Evolutionary conservation across 192 early-diverging fungal genomes (phyloP).

Genomic region (Paraglomus brasilianum): DNA sequence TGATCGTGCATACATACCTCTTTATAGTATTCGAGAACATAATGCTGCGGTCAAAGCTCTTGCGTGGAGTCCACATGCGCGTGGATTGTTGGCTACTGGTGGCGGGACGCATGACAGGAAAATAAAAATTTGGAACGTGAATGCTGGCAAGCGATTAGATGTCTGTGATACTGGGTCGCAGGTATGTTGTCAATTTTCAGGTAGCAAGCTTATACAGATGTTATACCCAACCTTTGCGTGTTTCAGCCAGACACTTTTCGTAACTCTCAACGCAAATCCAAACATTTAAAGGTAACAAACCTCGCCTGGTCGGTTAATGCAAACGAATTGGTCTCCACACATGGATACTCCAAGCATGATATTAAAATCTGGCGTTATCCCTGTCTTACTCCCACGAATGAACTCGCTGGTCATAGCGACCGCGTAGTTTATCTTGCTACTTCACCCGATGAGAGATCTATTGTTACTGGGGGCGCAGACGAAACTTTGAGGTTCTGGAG

Average conservation of each 20-base stretch:
- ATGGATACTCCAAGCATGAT: slow-evolving; percentile 90
- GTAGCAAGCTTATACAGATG: no score
- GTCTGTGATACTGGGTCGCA: slow-evolving; percentile 81
- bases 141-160: slow-evolving; percentile 50
- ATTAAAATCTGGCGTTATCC: slow-evolving; percentile 86
- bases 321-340: slow-evolving; percentile 86
- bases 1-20: slow-evolving; percentile 46
- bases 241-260: no score
- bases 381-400: slow-evolving; percentile 60
- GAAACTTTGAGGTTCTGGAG: slow-evolving; percentile 98
- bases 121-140: slow-evolving; percentile 88
- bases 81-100: slow-evolving; percentile 79
- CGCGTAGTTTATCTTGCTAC: slow-evolving; percentile 92
- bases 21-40: slow-evolving; percentile 68
- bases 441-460: slow-evolving; percentile 84
- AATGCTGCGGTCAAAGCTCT: slow-evolving; percentile 92
- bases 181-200: slow-evolving; percentile 32
- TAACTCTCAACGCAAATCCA: no score
- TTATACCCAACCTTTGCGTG: no score
- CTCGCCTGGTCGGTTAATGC: slow-evolving; percentile 78
- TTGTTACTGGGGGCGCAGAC: slow-evolving; percentile 95
- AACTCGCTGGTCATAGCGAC: slow-evolving; percentile 72
- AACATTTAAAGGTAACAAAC: slow-evolving; percentile 65
- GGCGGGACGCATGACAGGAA: slow-evolving; percentile 89
- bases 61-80: slow-evolving; percentile 83